phyloP scores from a whole-genome alignment of 768 basidiomycete genomes.

The Tylopilus plumbeoviolaceoides region DNA sequence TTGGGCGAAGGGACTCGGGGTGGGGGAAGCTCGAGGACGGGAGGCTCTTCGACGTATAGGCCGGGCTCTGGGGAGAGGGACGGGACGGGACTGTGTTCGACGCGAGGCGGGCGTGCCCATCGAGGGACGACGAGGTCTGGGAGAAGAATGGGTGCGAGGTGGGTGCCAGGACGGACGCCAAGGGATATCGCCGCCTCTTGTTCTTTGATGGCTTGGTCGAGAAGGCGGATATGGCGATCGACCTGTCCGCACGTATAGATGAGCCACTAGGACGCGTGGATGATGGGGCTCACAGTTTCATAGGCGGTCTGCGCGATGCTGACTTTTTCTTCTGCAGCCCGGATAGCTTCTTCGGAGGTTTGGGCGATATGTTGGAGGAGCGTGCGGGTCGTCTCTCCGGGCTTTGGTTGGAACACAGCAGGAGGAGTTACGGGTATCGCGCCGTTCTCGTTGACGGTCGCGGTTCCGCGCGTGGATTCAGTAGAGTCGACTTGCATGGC shows the following conservation, averaged over 20 bases:
- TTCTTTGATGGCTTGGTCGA: slow-evolving; percentile 71
- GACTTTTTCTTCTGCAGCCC: slow-evolving; percentile 72
- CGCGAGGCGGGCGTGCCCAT: slow-evolving; percentile 43
- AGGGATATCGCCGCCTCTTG: slow-evolving; percentile 53
- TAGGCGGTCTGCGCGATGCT: slow-evolving; percentile 67
- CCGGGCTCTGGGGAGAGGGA: slow-evolving; percentile 30
- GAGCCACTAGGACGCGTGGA: not conserved
- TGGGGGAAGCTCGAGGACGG: slow-evolving; percentile 5
- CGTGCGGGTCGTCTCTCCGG: slow-evolving; percentile 40
- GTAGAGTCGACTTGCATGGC: slow-evolving; percentile 8
- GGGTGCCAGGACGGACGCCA: slow-evolving; percentile 51
- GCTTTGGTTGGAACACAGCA: slow-evolving; percentile 12
- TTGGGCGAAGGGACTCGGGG: slow-evolving; percentile 14
- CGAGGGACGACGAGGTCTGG: slow-evolving; percentile 60
- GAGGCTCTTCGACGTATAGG: slow-evolving; percentile 14
- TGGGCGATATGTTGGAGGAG: slow-evolving; percentile 57
- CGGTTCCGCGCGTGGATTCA: not conserved
- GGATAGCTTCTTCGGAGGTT: slow-evolving; percentile 55
- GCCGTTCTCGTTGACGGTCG: not conserved
- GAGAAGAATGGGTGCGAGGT: slow-evolving; percentile 50
- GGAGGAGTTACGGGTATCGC: not conserved
- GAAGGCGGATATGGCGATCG: slow-evolving; percentile 71
- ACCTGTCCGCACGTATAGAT: slow-evolving; percentile 42
- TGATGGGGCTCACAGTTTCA: slow-evolving; percentile 51
- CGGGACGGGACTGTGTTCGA: slow-evolving; percentile 41